Evolutionary conservation across 169 alveolate species (phyloP).

Genomic region (Amoebophrya sp.): DNA sequence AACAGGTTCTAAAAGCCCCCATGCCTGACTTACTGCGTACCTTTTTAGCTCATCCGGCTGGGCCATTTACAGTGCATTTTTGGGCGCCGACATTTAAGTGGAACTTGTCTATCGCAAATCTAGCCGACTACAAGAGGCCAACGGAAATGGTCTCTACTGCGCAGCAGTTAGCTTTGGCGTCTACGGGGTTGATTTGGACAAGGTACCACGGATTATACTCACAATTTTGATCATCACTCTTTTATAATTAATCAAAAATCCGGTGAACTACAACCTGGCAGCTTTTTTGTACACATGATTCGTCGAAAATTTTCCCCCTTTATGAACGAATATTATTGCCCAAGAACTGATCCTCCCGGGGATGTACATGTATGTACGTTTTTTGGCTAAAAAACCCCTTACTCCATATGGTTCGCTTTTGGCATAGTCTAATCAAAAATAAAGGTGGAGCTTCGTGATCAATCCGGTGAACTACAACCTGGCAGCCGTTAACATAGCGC

Average conservation of each 20-base stretch:
- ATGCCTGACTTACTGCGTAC: background rate
- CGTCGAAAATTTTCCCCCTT: background rate
- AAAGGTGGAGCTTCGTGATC: conserved; percentile 32
- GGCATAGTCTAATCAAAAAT: too few species aligned
- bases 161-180: conserved; percentile 56
- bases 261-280: conserved; percentile 31
- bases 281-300: background rate
- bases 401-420: too few species aligned
- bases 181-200: background rate
- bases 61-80: conserved; percentile 84
- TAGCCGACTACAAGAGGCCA: conserved; percentile 73
- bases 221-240: background rate
- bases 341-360: too few species aligned
- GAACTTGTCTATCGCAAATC: conserved; percentile 81
- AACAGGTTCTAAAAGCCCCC: background rate
- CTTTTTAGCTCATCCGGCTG: conserved; percentile 73
- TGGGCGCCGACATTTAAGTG: conserved; percentile 89
- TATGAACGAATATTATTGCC: background rate
- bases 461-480: conserved; percentile 31
- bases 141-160: conserved; percentile 73
- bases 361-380: background rate
- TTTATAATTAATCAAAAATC: background rate
- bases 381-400: too few species aligned
- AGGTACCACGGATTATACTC: background rate
- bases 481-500: conserved; percentile 21